phyloP scores from a whole-genome alignment of 2,329 filamentous ascomycete species.

The Leptodontidium sp. region DNA sequence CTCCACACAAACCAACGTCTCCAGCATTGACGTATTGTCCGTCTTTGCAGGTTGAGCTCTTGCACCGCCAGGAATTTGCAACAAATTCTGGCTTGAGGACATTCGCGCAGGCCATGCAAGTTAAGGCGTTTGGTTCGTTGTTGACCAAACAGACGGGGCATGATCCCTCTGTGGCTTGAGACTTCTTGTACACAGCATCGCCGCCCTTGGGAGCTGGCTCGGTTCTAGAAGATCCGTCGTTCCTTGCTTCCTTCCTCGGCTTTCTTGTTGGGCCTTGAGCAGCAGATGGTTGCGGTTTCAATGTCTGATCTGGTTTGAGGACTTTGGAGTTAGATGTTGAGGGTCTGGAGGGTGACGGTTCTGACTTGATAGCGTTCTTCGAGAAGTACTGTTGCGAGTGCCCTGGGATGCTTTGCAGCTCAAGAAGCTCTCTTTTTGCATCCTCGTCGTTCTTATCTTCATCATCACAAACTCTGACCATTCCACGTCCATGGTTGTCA shows the following conservation, averaged over 20 bases:
- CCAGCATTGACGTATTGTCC: constrained; percentile 72
- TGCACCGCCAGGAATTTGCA: constrained; percentile 70
- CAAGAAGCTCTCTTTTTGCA: constrained; percentile 69
- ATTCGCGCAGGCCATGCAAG: constrained; percentile 75
- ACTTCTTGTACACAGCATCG: constrained; percentile 4
- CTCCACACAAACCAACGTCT: constrained; percentile 74
- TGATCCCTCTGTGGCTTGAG: constrained; percentile 50
- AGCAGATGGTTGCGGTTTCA: not conserved
- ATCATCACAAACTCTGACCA: constrained; percentile 80
- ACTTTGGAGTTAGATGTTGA: not conserved
- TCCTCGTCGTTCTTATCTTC: constrained; percentile 67
- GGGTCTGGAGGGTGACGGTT: not conserved
- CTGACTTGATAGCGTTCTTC: constrained; percentile 30
- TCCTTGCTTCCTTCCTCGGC: not conserved
- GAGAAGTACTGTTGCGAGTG: constrained; percentile 24
- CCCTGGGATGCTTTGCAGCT: constrained; percentile 62
- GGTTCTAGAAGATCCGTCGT: not conserved
- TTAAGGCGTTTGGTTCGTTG: constrained; percentile 63
- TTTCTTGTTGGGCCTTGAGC: not conserved
- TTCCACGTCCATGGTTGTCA: constrained; percentile 70
- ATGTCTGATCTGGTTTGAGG: not conserved
- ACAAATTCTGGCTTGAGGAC: constrained; percentile 66
- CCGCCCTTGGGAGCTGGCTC: not conserved
- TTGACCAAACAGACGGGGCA: constrained; percentile 71
- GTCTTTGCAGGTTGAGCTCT: constrained; percentile 60